These are phyloP conservation scores for Alnus rubra DNA, from an alignment of 306 rosid genomes.

Conservation along the genomic window DNA sequence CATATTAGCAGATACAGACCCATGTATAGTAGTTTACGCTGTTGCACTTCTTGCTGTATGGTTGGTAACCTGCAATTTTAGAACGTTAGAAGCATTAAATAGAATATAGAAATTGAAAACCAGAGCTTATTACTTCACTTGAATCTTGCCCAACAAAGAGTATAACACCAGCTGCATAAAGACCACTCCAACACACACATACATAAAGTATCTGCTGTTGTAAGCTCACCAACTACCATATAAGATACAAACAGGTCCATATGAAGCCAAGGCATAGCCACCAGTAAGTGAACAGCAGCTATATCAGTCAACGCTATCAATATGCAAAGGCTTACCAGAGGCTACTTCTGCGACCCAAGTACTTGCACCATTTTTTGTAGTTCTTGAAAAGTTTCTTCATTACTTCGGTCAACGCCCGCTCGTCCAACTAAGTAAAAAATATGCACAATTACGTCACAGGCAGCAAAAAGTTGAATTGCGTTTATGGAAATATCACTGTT, in stretches of 20 bases:
- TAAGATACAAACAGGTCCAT: not conserved
- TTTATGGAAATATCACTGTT: not conserved
- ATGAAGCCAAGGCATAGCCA: not conserved
- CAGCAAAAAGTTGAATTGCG: conserved; percentile 11
- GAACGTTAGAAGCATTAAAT: conserved; percentile 8
- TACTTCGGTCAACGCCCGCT: conserved; percentile 89
- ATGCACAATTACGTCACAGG: conserved; percentile 30
- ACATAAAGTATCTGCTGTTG: not conserved
- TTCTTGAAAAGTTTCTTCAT: conserved; percentile 99
- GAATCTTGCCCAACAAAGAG: not conserved
- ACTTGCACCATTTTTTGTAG: conserved; percentile 98
- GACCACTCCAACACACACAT: not conserved
- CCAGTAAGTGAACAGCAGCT: conserved; percentile 6
- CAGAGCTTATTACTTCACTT: not conserved
- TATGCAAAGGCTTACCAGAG: conserved; percentile 67
- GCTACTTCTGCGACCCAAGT: conserved; percentile 96
- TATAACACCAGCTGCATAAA: not conserved
- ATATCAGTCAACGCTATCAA: conserved; percentile 21
- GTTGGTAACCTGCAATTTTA: conserved; percentile 82
- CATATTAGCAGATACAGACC: conserved; percentile 95
- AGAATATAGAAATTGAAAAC: not conserved
- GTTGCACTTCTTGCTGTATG: conserved; percentile 98
- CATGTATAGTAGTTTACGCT: conserved; percentile 93
- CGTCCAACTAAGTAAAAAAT: conserved; percentile 78
- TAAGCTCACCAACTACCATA: not conserved